These are phyloP conservation scores for Grifola frondosa DNA, from an alignment of 1,284 basidiomycete species.

Conservation along the genomic window DNA sequence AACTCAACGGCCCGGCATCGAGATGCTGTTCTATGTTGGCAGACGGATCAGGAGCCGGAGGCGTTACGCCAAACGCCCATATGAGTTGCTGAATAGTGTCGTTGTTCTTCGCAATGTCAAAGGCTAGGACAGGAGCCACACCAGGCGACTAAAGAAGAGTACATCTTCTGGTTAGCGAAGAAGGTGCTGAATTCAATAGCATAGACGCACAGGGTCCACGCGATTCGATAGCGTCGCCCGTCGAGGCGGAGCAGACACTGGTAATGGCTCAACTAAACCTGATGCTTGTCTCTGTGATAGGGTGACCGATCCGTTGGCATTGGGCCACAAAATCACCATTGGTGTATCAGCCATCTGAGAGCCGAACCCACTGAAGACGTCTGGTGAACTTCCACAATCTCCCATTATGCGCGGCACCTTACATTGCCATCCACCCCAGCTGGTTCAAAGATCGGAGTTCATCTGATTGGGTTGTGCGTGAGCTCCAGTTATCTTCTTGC, in stretches of 20 bases:
- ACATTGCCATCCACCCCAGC: conserved; percentile 59
- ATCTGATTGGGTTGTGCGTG: conserved; percentile 32
- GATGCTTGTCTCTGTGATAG: conserved; percentile 43
- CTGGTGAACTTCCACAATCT: not conserved
- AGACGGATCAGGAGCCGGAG: conserved; percentile 41
- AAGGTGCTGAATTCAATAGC: not conserved
- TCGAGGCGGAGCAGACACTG: conserved; percentile 19
- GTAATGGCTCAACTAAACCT: conserved; percentile 25
- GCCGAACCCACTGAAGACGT: conserved; percentile 52
- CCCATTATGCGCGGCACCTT: conserved; percentile 15
- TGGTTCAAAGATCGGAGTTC: conserved; percentile 42
- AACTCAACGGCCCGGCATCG: conserved; percentile 42
- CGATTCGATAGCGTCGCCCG: conserved; percentile 15
- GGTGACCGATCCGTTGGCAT: conserved; percentile 40
- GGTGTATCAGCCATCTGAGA: conserved; percentile 40
- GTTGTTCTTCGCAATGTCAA: conserved; percentile 24
- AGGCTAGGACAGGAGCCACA: conserved; percentile 22
- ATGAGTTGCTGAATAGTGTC: conserved; percentile 44
- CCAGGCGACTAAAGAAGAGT: conserved; percentile 12
- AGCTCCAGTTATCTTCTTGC: no score
- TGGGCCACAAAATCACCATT: conserved; percentile 47
- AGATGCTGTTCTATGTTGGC: conserved; percentile 46
- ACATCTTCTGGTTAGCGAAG: conserved; percentile 1
- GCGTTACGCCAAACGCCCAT: conserved; percentile 52
- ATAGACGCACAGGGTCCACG: conserved; percentile 20